Base-by-base conservation (phyloP, 345 rosid species). In the Bruguiera parviflora region DNA sequence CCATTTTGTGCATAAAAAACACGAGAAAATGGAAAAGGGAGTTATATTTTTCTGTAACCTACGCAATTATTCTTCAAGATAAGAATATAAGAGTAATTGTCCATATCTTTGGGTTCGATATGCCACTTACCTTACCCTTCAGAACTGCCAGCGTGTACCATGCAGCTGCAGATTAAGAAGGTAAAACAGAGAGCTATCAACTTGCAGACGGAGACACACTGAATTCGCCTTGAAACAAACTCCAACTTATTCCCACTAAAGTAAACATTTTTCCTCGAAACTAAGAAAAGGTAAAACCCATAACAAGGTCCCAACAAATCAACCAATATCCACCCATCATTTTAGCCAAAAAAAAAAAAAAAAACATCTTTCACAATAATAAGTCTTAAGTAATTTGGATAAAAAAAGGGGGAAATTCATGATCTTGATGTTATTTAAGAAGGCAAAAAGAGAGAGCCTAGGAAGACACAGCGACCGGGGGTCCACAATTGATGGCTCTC, bases 391-490 rank as follows among this genome's bases (percentile, higher is more conserved):
- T 13, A 43, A 43, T 43, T 27, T 27, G 15, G 19, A 37, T 55
- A 53, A 6, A 6, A 18, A 28, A 3, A 61, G 35, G 16, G 39
- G 53, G 27, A 43, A 7, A 5, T 5, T 22, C 56, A 16, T 61
- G 16, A 46, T 27, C 4, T 53, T 8, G 16, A 53, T 21, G 55
- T 32, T 60, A 4, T 29, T 21, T 4, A 53, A 21, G 22, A 31
- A 25, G 63, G 13, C 29, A 64, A 64, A 21, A 35, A 52, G 29
- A 28, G 28, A 43, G 37, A 60, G 37, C 25, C 69, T 83, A 91
- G 73, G 85, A 95, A 77, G 92, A 96, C 93, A 92, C 88, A 64
- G 96, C 93, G 31, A 80, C 82, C 79, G 80, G 68, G 73, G 84
- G 53, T 56, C 67, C 72, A 77, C 81, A 87, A 78, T 75, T 83